These are phyloP conservation scores for Fusarium denticulatum DNA, from an alignment of 2,329 filamentous ascomycete species.

Conservation along the genomic window DNA sequence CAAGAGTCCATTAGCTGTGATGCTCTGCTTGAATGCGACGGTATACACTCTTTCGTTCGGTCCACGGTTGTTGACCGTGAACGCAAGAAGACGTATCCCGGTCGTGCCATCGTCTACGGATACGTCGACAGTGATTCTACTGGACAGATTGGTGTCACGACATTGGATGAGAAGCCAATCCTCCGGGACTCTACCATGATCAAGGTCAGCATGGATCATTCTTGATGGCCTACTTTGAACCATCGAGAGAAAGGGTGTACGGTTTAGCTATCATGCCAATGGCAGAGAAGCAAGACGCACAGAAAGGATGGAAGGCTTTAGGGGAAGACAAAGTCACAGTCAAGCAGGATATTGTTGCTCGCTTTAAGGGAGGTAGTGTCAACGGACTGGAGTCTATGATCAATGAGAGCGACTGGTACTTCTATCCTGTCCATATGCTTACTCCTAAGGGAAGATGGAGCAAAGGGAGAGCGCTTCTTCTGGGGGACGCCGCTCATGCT, in stretches of 20 bases:
- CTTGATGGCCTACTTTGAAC: background rate
- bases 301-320: background rate
- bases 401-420: background rate
- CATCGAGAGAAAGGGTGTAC: accelerated
- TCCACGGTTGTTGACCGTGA: background rate
- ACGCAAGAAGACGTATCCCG: background rate
- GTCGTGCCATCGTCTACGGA: background rate
- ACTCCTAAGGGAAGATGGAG: background rate
- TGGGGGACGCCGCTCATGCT: background rate
- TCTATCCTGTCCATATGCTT: background rate
- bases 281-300: background rate
- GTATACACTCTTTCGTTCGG: background rate
- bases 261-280: background rate
- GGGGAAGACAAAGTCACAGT: background rate
- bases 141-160: accelerated
- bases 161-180: accelerated
- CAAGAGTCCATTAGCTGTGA: background rate
- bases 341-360: accelerated
- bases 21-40: background rate
- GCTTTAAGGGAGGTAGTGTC: accelerated
- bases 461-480: background rate
- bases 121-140: background rate
- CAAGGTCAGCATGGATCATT: background rate
- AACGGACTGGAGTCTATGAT: accelerated
- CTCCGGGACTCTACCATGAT: accelerated